Conservation (phyloP, 345 rosid genomes). For the Eucalyptus regnans region DNA sequence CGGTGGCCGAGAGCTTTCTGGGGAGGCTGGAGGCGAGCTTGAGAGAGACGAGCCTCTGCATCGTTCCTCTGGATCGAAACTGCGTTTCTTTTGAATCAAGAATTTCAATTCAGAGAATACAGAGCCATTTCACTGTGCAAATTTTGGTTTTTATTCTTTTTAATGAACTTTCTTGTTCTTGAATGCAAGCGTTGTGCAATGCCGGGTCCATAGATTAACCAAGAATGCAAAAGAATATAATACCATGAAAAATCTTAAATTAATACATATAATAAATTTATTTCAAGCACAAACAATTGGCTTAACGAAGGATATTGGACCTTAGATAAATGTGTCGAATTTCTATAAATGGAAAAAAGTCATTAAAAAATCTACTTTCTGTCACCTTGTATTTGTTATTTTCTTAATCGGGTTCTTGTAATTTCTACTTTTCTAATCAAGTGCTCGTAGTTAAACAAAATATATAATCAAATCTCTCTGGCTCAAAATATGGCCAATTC, state of each 20-base stretch:
- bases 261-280: too few relatives aligned
- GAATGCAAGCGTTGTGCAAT: background rate
- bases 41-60: background rate
- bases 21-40: background rate
- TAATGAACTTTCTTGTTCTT: background rate
- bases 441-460: background rate
- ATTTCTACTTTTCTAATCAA: background rate
- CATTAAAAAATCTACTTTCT: background rate
- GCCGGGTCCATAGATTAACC: background rate
- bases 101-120: background rate
- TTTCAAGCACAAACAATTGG: fast-evolving
- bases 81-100: background rate
- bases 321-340: background rate
- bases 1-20: background rate
- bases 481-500: too few relatives aligned
- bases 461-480: background rate
- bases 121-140: background rate
- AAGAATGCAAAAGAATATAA: background rate
- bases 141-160: background rate
- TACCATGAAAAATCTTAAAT: background rate
- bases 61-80: background rate
- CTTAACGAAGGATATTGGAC: fast-evolving
- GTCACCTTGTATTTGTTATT: background rate
- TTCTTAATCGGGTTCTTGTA: fast-evolving
- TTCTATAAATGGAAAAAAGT: background rate